Evolutionary conservation across 2,329 filamentous ascomycete species (phyloP).

Genomic region (Xylariaceae sp.): DNA sequence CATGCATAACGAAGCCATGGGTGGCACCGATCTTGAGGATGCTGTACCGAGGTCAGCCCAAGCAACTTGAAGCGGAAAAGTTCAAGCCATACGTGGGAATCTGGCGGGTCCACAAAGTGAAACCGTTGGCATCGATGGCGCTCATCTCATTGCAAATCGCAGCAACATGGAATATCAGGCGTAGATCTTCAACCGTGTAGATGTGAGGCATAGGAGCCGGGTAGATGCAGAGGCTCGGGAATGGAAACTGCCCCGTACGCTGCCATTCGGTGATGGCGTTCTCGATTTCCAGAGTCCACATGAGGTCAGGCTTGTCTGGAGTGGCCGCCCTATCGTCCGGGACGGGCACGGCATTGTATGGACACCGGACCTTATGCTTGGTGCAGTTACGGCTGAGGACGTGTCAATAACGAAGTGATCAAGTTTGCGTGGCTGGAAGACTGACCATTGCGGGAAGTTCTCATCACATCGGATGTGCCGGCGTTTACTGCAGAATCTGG

Average conservation of each 20-base stretch:
- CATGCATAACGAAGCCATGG: conserved; percentile 87
- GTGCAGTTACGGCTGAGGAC: conserved; percentile 84
- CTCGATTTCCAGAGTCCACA: conserved; percentile 84
- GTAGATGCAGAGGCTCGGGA: conserved; percentile 71
- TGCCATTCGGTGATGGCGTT: conserved; percentile 76
- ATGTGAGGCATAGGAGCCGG: conserved; percentile 65
- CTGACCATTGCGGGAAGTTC: conserved; percentile 92
- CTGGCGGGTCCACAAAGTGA: conserved; percentile 87
- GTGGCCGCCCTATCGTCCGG: conserved; percentile 56
- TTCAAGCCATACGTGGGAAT: conserved; percentile 69
- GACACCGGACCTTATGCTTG: conserved; percentile 96
- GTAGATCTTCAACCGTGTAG: conserved; percentile 70
- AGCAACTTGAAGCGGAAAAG: conserved; percentile 10
- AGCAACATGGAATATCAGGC: conserved; percentile 85
- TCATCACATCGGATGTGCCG: conserved; percentile 97
- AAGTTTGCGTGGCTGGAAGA: conserved; percentile 18
- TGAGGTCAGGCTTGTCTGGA: conserved; percentile 60
- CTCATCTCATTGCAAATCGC: conserved; percentile 78
- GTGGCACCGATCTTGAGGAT: conserved; percentile 76
- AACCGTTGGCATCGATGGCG: conserved; percentile 67
- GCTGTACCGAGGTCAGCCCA: conserved; percentile 39
- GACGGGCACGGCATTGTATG: conserved; percentile 83
- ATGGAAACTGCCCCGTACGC: conserved; percentile 75
- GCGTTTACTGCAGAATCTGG: conserved; percentile 54
- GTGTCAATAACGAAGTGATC: conserved; percentile 5